Base-by-base conservation (phyloP, 2,329 filamentous ascomycete species). In the Stagonosporopsis chrysanthemi region DNA sequence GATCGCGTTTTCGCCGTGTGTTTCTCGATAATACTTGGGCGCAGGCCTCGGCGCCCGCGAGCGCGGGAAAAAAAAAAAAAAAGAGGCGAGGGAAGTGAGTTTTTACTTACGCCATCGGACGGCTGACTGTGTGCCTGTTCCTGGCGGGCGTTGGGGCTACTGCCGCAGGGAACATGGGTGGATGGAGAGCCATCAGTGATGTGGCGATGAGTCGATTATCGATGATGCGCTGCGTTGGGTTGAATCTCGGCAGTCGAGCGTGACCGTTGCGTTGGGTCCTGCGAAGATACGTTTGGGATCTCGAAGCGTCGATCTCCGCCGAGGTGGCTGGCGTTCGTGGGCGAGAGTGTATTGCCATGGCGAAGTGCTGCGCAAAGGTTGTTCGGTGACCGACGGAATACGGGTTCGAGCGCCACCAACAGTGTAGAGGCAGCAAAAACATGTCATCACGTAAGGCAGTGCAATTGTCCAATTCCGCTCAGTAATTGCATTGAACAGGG, bases 351-450 rank as follows among this genome's bases (percentile, higher is more conserved):
- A 19, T 19, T 31, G 29, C 29, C 29, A 11, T 12, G 12, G 29
- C 29, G 26, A 31, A 4, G 11, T 14, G 29, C 39, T 28, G 39
- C 12, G 33, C n/a, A 17, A 28, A 38, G 3, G 23, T 17, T n/a
- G 42, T 38, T 56, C 54, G 54, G 54, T 52, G 41, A 47, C 54
- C 54, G 54, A 56, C 24, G 42, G 28, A 17, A 31, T 31, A 22
- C 28, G 22, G 42, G 42, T 8, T 22, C 12, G n/a, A 38, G 53
- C 47, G 53, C 47, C 43, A 51, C 42, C 53, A 46, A 42, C 23
- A 14, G 15, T n/a, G 31, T 33, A 33, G 14, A n/a, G 31, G 4
- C 31, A 17, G 19, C 6, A 23, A 26, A 9, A 19, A 24, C 1
- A 15, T 14, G 4, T 12, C 38, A 22, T 29, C 24, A 17, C 23